Evolutionary conservation across 352 stramenopile species (phyloP).

Genomic region (Pythium diclinum): DNA sequence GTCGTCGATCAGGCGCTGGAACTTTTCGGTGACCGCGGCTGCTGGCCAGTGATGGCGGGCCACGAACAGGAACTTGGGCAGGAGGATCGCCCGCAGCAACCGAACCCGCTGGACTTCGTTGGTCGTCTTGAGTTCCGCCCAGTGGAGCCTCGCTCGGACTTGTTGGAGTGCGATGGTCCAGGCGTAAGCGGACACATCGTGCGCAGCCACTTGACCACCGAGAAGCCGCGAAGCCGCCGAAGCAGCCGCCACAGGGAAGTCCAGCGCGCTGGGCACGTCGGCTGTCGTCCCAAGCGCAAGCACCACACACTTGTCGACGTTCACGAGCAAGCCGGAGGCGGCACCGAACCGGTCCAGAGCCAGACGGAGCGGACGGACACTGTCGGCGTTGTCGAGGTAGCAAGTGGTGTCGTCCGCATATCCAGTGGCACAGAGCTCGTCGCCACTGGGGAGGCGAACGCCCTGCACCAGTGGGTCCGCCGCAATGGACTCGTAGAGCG

Average conservation of each 20-base stretch:
- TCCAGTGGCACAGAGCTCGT: neutral
- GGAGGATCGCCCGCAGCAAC: neutral
- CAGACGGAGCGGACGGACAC: neutral
- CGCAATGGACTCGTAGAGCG: neutral
- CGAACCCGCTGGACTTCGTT: neutral
- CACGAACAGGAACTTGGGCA: conserved; percentile 13
- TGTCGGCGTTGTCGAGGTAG: neutral
- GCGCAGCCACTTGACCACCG: neutral
- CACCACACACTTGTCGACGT: neutral
- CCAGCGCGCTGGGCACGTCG: neutral
- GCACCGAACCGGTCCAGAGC: neutral
- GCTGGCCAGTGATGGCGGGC: conserved; percentile 8
- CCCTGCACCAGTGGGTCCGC: neutral
- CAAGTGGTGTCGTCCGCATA: neutral
- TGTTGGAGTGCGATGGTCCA: conserved; percentile 1
- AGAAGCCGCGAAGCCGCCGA: neutral
- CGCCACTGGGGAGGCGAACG: neutral
- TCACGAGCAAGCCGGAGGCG: neutral
- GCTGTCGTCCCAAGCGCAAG: neutral
- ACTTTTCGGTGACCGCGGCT: neutral
- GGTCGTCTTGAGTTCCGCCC: conserved; percentile 7
- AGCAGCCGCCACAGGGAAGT: neutral
- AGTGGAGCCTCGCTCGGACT: neutral
- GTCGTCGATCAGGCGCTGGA: neutral
- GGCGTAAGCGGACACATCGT: neutral